phyloP scores from a whole-genome alignment of 768 basidiomycete species.

The Chlorophyllum brunneum region DNA sequence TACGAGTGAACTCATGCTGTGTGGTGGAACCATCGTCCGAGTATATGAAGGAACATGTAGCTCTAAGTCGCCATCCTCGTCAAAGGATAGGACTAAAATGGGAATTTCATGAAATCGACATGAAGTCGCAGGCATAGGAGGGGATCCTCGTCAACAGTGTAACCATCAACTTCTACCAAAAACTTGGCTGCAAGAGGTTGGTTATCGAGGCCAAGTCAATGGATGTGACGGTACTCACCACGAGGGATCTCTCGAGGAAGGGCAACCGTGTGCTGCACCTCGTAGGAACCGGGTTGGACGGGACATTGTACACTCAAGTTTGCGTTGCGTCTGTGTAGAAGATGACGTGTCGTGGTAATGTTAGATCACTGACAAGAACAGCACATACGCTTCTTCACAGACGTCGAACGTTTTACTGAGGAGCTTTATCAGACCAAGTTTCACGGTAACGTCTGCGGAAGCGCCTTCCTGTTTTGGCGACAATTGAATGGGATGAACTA shows the following conservation, averaged over 20 bases:
- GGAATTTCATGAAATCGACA: constrained; percentile 56
- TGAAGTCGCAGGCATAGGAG: constrained; percentile 77
- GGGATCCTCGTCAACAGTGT: constrained; percentile 66
- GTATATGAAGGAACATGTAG: background rate
- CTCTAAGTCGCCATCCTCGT: background rate
- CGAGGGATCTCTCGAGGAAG: constrained; percentile 89
- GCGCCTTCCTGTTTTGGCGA: constrained; percentile 69
- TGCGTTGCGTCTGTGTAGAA: constrained; percentile 56
- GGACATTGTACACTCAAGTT: constrained; percentile 83
- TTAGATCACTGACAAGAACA: background rate
- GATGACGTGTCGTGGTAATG: background rate
- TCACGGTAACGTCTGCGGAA: constrained; percentile 84
- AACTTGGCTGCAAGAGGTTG: constrained; percentile 69
- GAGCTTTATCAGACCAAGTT: constrained; percentile 89
- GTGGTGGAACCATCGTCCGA: no score
- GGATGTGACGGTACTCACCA: constrained; percentile 34
- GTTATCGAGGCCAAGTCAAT: background rate
- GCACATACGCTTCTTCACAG: constrained; percentile 91
- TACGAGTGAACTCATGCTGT: background rate
- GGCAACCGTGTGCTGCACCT: constrained; percentile 73
- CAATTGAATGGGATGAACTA: background rate
- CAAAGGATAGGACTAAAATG: background rate
- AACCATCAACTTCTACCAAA: constrained; percentile 61
- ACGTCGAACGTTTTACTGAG: constrained; percentile 79
- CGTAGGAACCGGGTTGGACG: constrained; percentile 64